Conservation (phyloP, 495 filamentous ascomycete species). For the Trichoderma virens region DNA sequence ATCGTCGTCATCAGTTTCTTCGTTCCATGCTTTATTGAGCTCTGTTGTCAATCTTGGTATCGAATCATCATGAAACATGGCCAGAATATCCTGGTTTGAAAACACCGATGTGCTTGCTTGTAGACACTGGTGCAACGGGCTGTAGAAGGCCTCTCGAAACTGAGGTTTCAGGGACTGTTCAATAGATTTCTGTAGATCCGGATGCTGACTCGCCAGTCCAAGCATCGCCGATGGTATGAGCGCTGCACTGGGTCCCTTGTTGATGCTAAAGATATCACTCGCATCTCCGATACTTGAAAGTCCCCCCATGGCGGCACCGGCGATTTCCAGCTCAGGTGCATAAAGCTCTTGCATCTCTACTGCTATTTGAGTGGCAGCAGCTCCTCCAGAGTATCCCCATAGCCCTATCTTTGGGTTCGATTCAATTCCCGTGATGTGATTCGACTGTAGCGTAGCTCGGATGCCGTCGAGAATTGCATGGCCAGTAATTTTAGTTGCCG, state of each 20-base stretch:
- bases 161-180: background rate
- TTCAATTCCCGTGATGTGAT: slow-evolving; percentile 4
- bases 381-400: slow-evolving; percentile 47
- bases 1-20: background rate
- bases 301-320: slow-evolving; percentile 40
- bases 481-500: slow-evolving; percentile 27
- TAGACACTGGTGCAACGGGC: background rate
- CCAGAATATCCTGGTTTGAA: background rate
- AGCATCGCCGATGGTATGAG: slow-evolving; percentile 2
- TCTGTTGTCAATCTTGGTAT: background rate
- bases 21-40: background rate
- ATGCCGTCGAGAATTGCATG: slow-evolving; percentile 35
- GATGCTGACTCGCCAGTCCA: slow-evolving; percentile 7
- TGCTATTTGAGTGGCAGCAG: slow-evolving; percentile 41
- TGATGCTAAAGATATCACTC: background rate
- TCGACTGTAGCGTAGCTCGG: slow-evolving; percentile 25
- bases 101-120: background rate
- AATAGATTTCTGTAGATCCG: background rate
- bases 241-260: background rate
- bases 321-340: slow-evolving; percentile 41
- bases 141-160: background rate
- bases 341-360: slow-evolving; percentile 39
- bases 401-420: slow-evolving; percentile 19
- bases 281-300: slow-evolving; percentile 19
- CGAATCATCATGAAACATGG: background rate